Evolutionary conservation across 345 rosid species (phyloP).

Genomic region (Microthlaspi erraticum): DNA sequence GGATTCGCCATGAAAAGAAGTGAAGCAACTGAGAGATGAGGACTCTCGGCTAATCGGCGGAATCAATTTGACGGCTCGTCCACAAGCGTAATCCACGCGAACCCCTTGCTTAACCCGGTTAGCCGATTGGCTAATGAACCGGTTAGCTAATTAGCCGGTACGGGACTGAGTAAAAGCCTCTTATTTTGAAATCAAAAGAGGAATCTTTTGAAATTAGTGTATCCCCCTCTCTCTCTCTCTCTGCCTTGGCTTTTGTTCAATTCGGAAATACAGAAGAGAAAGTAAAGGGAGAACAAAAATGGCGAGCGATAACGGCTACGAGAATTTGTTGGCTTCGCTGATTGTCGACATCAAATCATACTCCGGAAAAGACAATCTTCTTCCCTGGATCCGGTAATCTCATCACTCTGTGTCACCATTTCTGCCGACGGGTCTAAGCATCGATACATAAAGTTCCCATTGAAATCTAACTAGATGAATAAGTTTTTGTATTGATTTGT

Average conservation of each 20-base stretch:
- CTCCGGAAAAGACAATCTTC: slow-evolving; percentile 80
- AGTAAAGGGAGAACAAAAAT: slow-evolving; percentile 22
- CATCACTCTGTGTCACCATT: slow-evolving; percentile 13
- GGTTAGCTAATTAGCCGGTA: not conserved
- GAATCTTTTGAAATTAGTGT: slow-evolving; percentile 39
- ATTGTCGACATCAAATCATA: slow-evolving; percentile 81
- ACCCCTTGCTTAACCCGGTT: not conserved
- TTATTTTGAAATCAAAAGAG: not conserved
- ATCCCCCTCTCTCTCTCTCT: not conserved
- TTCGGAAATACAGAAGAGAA: not conserved
- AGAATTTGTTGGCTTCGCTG: slow-evolving; percentile 65
- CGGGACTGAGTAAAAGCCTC: slow-evolving; percentile 5
- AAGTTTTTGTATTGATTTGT: not conserved
- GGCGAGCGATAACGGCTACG: slow-evolving; percentile 46
- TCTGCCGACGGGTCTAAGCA: slow-evolving; percentile 17
- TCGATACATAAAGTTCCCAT: not conserved
- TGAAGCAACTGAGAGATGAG: slow-evolving; percentile 10
- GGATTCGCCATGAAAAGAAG: slow-evolving; percentile 46
- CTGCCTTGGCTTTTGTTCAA: slow-evolving; percentile 15
- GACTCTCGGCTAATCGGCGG: slow-evolving; percentile 34
- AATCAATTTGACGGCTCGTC: slow-evolving; percentile 38
- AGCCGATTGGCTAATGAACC: not conserved
- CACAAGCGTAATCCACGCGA: slow-evolving; percentile 5
- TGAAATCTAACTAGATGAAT: slow-evolving; percentile 3
- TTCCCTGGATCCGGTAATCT: slow-evolving; percentile 90